Evolutionary conservation across 2,329 filamentous ascomycete species (phyloP).

Genomic region (Botrytis galanthina): DNA sequence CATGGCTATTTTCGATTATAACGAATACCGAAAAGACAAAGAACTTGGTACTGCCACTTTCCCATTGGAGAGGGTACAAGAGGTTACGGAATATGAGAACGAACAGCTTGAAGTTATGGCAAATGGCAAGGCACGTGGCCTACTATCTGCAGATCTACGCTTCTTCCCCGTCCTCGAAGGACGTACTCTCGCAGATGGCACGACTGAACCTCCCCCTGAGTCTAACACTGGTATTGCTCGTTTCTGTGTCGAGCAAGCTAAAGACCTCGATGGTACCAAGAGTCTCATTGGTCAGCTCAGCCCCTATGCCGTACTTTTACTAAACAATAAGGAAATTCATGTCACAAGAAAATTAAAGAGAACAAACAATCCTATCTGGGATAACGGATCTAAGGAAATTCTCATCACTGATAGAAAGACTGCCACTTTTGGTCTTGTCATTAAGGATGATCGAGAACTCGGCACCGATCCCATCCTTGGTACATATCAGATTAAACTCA

Average conservation of each 20-base stretch:
- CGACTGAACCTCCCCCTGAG: constrained; percentile 75
- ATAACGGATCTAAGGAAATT: constrained; percentile 88
- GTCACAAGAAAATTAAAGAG: constrained; percentile 90
- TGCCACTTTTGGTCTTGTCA: constrained; percentile 83
- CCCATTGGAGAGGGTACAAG: constrained; percentile 76
- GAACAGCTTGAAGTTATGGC: constrained; percentile 79
- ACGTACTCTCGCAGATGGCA: constrained; percentile 71
- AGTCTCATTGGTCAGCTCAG: constrained; percentile 88
- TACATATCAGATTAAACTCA: constrained; percentile 91
- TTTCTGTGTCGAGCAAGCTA: constrained; percentile 92
- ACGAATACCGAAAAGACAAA: constrained; percentile 95
- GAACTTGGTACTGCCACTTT: constrained; percentile 88
- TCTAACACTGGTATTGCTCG: constrained; percentile 91
- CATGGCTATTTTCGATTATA: constrained; percentile 85
- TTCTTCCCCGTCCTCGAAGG: constrained; percentile 92
- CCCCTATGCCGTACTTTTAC: constrained; percentile 81
- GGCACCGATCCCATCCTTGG: constrained; percentile 79
- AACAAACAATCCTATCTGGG: constrained; percentile 96
- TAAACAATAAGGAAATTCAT: constrained; percentile 91
- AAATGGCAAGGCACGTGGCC: constrained; percentile 79
- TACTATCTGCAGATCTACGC: constrained; percentile 76
- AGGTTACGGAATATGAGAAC: constrained; percentile 76
- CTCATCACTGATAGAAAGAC: constrained; percentile 91
- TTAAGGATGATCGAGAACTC: constrained; percentile 94
- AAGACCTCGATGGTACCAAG: constrained; percentile 90